Percentiles rank a stretch among this genome's conserved stretches.
These are phyloP conservation scores for Ganoderma sinense DNA, from an alignment of 1,284 basidiomycete genomes.

Conservation along the genomic window DNA sequence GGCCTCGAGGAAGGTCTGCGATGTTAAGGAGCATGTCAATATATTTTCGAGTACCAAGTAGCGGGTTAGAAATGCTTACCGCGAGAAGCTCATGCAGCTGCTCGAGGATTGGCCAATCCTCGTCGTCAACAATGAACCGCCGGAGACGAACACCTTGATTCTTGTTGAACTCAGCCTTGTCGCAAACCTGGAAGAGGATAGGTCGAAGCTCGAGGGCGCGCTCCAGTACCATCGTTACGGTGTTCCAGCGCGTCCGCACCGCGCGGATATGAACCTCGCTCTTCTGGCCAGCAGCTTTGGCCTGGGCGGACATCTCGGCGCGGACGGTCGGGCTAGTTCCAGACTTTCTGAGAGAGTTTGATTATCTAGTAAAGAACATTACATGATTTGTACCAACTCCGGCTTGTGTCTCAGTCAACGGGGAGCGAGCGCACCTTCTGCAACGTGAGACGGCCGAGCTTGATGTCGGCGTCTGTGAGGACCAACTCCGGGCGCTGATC, in stretches of 20 bases:
- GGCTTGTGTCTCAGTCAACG: background rate
- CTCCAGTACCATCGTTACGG: constrained; percentile 24
- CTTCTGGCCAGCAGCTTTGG: constrained; percentile 6
- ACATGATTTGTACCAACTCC: background rate
- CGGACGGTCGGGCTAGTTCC: background rate
- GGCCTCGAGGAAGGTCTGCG: constrained; percentile 3
- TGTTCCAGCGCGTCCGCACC: constrained; percentile 34
- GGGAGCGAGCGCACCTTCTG: background rate
- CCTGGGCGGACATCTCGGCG: constrained; percentile 20
- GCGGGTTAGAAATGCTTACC: background rate
- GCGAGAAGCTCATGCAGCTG: constrained; percentile 9
- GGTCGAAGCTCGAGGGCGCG: constrained; percentile 21
- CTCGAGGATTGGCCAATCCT: constrained; percentile 29
- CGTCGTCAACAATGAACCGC: constrained; percentile 17
- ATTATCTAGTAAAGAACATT: background rate
- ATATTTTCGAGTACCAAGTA: no score
- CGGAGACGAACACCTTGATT: constrained; percentile 6
- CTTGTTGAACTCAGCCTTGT: constrained; percentile 12
- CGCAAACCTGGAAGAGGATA: constrained; percentile 18
- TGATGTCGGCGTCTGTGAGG: constrained; percentile 3
- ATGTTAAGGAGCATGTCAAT: no score
- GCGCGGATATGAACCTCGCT: constrained; percentile 24
- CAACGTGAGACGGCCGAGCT: background rate
- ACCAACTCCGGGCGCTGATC: constrained; percentile 3
- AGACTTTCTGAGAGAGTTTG: background rate